These are phyloP conservation scores for Colletotrichum nymphaeae DNA, from an alignment of 2,329 filamentous ascomycete genomes.

Conservation along the genomic window DNA sequence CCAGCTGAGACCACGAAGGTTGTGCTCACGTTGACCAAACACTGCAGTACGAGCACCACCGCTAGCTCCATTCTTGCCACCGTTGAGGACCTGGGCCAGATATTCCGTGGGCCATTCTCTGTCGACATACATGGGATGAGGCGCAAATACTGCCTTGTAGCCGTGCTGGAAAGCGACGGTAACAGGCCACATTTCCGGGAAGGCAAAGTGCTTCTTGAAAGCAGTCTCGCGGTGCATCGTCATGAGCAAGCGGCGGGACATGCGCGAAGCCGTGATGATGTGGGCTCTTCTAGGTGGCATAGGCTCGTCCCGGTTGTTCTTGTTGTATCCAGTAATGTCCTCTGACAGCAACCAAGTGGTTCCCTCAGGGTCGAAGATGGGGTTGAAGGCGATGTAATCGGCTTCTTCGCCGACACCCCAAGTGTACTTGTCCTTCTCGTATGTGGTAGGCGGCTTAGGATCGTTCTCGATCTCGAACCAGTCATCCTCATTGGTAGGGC, in stretches of 20 bases:
- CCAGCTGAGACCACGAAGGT: slow-evolving; percentile 88
- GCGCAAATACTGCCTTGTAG: slow-evolving; percentile 90
- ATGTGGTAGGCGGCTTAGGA: slow-evolving; percentile 75
- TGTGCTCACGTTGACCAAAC: slow-evolving; percentile 88
- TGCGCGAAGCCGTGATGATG: slow-evolving; percentile 88
- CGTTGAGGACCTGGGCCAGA: slow-evolving; percentile 84
- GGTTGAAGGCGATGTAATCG: slow-evolving; percentile 91
- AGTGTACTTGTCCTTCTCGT: slow-evolving; percentile 82
- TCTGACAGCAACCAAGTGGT: slow-evolving; percentile 87
- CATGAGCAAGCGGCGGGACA: slow-evolving; percentile 82
- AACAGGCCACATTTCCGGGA: slow-evolving; percentile 96
- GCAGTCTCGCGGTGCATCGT: slow-evolving; percentile 94
- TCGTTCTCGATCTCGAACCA: slow-evolving; percentile 81
- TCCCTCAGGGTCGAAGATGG: slow-evolving; percentile 88
- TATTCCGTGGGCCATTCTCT: slow-evolving; percentile 86
- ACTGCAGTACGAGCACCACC: slow-evolving; percentile 80
- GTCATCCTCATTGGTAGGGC: slow-evolving; percentile 75
- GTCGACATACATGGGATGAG: slow-evolving; percentile 90
- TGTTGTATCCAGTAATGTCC: slow-evolving; percentile 88
- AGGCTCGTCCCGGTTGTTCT: slow-evolving; percentile 66
- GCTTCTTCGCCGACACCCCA: slow-evolving; percentile 95
- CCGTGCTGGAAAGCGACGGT: slow-evolving; percentile 91
- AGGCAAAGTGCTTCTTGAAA: slow-evolving; percentile 87
- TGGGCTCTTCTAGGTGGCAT: slow-evolving; percentile 78
- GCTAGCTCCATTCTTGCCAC: slow-evolving; percentile 77